phyloP scores from a whole-genome alignment of 495 filamentous ascomycete species.

The Lindgomyces ingoldianus region DNA sequence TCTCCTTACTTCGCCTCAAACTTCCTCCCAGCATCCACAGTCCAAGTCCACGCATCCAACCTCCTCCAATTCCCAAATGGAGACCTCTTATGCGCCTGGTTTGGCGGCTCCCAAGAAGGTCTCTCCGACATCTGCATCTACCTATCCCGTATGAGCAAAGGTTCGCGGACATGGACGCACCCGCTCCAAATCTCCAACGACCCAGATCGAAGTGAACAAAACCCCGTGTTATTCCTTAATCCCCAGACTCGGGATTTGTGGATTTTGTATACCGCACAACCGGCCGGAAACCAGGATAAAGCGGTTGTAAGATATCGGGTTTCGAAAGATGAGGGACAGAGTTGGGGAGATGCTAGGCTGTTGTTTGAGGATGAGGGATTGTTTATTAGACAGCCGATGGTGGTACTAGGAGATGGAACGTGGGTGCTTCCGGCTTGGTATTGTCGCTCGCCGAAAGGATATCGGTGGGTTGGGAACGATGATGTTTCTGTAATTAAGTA shows the following conservation, averaged over 20 bases:
- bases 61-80: constrained; percentile 15
- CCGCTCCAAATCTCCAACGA: constrained; percentile 12
- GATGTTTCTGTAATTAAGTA: constrained; percentile 18
- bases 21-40: constrained; percentile 7
- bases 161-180: neutral
- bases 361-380: constrained; percentile 15
- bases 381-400: constrained; percentile 20
- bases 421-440: constrained; percentile 25
- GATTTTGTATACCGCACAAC: constrained; percentile 22
- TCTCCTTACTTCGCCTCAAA: constrained; percentile 12
- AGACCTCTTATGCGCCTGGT: constrained; percentile 16
- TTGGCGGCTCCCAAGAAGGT: constrained; percentile 20
- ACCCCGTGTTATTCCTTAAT: constrained; percentile 20
- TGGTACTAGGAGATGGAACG: constrained; percentile 9
- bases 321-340: constrained; percentile 11
- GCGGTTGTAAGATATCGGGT: constrained; percentile 17
- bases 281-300: constrained; percentile 23
- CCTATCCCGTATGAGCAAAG: constrained; percentile 5
- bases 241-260: constrained; percentile 3
- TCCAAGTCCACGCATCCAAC: constrained; percentile 18
- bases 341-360: neutral
- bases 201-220: constrained; percentile 16
- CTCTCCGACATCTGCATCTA: constrained; percentile 13
- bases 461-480: constrained; percentile 21
- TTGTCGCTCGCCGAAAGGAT: constrained; percentile 13